Evolutionary conservation across 441 rosid genomes (phyloP).

Genomic region (Rhodomyrtus psidioides): DNA sequence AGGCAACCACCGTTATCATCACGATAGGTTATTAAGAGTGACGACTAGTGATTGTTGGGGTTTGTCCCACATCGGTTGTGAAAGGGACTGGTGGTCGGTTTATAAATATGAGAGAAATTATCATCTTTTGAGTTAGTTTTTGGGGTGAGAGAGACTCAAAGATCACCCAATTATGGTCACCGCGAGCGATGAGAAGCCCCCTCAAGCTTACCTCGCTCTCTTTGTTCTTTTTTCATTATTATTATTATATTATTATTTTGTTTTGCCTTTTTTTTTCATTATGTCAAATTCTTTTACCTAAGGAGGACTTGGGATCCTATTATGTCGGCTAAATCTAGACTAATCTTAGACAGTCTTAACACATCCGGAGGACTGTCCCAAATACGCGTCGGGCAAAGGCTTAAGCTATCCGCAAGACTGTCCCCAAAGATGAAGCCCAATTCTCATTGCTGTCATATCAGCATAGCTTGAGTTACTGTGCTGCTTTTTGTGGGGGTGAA

Average conservation of each 20-base stretch:
- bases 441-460: background rate
- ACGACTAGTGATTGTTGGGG: too few species aligned
- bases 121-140: too few species aligned
- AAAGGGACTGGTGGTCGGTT: background rate
- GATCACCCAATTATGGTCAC: too few species aligned
- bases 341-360: background rate
- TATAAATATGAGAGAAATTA: too few species aligned
- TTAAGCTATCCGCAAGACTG: background rate
- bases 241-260: background rate
- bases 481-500: too few species aligned
- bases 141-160: too few species aligned
- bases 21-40: background rate
- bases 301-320: background rate
- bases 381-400: too few species aligned
- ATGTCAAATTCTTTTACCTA: background rate
- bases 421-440: background rate
- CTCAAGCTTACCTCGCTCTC: background rate
- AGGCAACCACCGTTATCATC: background rate
- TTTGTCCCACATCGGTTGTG: too few species aligned
- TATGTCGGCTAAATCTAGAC: background rate
- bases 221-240: background rate
- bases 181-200: background rate
- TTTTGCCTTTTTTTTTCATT: background rate
- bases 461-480: too few species aligned
- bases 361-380: background rate